phyloP scores from a whole-genome alignment of 2,329 filamentous ascomycete species.

The Elsinoe australis region DNA sequence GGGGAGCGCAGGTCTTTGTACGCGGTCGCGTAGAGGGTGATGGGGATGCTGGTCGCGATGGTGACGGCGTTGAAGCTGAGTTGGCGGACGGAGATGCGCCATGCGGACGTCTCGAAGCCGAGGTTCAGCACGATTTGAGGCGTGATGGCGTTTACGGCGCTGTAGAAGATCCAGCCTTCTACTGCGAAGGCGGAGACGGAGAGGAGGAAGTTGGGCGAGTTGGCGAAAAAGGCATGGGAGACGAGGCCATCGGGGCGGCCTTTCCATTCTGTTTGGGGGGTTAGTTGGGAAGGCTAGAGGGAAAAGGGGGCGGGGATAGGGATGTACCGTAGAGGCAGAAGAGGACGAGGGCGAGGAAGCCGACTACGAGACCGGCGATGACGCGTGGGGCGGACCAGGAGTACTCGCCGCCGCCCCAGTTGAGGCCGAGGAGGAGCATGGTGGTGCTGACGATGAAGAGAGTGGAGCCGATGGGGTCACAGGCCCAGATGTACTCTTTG shows the following conservation, averaged over 20 bases:
- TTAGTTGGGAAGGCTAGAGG: neutral
- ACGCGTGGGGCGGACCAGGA: slow-evolving; percentile 32
- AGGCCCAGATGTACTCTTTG: slow-evolving; percentile 14
- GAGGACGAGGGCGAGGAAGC: slow-evolving; percentile 24
- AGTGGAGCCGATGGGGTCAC: slow-evolving; percentile 29
- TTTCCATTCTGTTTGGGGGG: slow-evolving; percentile 43
- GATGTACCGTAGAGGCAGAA: slow-evolving; percentile 23
- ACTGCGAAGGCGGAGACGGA: slow-evolving; percentile 50
- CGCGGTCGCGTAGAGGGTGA: slow-evolving; percentile 42
- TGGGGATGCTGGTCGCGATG: slow-evolving; percentile 37
- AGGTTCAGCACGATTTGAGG: slow-evolving; percentile 45
- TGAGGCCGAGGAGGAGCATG: slow-evolving; percentile 26
- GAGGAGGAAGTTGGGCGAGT: slow-evolving; percentile 48
- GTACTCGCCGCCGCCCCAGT: slow-evolving; percentile 34
- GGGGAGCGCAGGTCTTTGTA: slow-evolving; percentile 45
- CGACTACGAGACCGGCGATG: slow-evolving; percentile 28
- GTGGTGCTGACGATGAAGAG: slow-evolving; percentile 31
- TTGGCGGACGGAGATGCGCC: slow-evolving; percentile 44
- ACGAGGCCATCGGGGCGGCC: slow-evolving; percentile 48
- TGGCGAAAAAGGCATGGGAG: slow-evolving; percentile 49
- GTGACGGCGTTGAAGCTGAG: slow-evolving; percentile 38
- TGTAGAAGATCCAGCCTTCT: slow-evolving; percentile 54
- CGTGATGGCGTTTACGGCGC: slow-evolving; percentile 45
- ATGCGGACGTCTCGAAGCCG: slow-evolving; percentile 42
- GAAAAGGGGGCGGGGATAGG: neutral